phyloP scores from a whole-genome alignment of 164 flowering plant genomes.

The Annona squamosa region DNA sequence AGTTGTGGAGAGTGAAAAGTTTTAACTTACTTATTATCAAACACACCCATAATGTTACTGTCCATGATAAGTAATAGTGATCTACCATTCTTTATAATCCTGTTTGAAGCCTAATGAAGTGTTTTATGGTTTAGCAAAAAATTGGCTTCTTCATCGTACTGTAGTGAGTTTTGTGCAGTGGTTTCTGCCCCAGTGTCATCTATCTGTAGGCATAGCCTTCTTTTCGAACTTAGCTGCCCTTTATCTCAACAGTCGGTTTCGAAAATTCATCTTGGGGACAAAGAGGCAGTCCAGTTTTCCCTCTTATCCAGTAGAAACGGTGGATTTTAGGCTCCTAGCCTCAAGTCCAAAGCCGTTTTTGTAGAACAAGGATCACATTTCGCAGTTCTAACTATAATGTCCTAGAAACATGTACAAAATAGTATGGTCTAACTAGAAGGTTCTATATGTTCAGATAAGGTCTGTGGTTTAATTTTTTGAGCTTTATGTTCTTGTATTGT shows the following conservation, averaged over 20 bases:
- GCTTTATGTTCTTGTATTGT: no score
- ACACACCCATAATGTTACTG: no score
- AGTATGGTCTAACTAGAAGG: background rate
- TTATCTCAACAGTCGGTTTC: background rate
- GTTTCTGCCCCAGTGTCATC: background rate
- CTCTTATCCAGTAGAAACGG: constrained; percentile 15
- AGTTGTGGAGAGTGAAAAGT: no score
- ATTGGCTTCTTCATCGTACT: background rate
- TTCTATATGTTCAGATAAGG: background rate
- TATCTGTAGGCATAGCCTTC: background rate
- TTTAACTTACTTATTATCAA: no score
- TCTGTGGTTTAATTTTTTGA: no score
- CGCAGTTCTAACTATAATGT: constrained; percentile 15
- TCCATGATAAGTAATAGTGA: no score
- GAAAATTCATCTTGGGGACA: background rate
- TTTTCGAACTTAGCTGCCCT: background rate
- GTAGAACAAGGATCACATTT: constrained; percentile 18
- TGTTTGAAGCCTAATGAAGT: no score
- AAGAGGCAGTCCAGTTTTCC: constrained; percentile 6
- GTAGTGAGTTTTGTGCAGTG: background rate
- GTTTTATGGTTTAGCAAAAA: no score
- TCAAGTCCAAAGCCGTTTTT: constrained; percentile 11
- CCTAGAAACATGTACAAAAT: no score
- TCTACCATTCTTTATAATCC: no score
- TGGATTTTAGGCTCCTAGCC: constrained; percentile 7